Evolutionary conservation across 129 eudicot genomes (phyloP).

Genomic region (Flaveria bidentis): DNA sequence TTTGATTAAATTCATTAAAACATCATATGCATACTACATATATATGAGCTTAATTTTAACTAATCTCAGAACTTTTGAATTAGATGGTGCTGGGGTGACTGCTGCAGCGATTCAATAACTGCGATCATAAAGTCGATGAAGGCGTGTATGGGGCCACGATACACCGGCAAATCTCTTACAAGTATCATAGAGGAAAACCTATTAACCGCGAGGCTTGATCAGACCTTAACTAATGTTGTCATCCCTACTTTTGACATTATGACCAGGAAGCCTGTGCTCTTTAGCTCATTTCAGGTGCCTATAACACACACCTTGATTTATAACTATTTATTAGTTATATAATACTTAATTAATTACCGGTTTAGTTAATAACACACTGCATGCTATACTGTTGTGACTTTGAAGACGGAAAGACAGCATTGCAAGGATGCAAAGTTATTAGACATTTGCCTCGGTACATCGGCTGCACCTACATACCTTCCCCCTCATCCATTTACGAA

Average conservation of each 20-base stretch:
- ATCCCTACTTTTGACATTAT: not conserved
- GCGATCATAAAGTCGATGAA: not conserved
- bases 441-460: constrained; percentile 39
- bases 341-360: not conserved
- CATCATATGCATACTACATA: too few species aligned
- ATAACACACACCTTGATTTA: too few species aligned
- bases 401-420: constrained; percentile 30
- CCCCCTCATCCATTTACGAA: constrained; percentile 33
- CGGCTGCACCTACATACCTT: constrained; percentile 39
- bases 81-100: not conserved
- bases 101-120: not conserved
- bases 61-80: too few species aligned
- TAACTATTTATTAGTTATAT: too few species aligned
- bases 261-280: not conserved
- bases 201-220: not conserved
- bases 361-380: not conserved
- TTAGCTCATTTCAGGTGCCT: constrained; percentile 4
- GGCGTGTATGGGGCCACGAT: not conserved
- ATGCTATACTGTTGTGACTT: not conserved
- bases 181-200: not conserved
- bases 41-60: too few species aligned
- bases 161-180: not conserved
- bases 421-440: constrained; percentile 28
- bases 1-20: too few species aligned
- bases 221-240: not conserved